Conservation (phyloP, 2,329 filamentous ascomycete genomes). For the Penicillium sp. region DNA sequence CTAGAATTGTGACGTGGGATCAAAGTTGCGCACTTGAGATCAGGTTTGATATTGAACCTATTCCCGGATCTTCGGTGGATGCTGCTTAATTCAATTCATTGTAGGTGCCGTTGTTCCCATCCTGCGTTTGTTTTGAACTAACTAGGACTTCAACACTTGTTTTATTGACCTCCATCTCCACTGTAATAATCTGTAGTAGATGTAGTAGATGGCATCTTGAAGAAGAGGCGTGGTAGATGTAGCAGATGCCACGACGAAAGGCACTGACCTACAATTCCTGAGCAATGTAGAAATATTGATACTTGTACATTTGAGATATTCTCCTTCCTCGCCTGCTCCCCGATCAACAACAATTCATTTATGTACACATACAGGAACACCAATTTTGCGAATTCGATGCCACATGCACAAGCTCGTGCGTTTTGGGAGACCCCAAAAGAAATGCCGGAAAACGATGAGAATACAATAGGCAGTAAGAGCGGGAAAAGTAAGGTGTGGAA, state of each 20-base stretch:
- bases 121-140: background rate
- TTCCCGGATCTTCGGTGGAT: background rate
- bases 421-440: constrained; percentile 6
- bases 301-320: constrained; percentile 14
- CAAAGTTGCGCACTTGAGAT: background rate
- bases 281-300: background rate
- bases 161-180: background rate
- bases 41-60: constrained; percentile 4
- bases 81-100: background rate
- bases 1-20: background rate
- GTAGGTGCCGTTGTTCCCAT: background rate
- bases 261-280: background rate
- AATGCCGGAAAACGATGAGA: constrained; percentile 10
- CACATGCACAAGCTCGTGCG: constrained; percentile 2
- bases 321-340: constrained; percentile 2
- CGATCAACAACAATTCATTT: constrained; percentile 8
- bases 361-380: constrained; percentile 17
- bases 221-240: background rate
- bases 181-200: background rate
- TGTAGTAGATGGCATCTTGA: too few relatives aligned
- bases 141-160: background rate
- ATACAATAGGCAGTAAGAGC: background rate
- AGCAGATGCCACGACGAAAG: background rate
- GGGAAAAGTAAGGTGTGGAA: background rate
- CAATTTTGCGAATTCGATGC: background rate